phyloP scores from a whole-genome alignment of 148 eudicot genomes.

The Cornus suecica region DNA sequence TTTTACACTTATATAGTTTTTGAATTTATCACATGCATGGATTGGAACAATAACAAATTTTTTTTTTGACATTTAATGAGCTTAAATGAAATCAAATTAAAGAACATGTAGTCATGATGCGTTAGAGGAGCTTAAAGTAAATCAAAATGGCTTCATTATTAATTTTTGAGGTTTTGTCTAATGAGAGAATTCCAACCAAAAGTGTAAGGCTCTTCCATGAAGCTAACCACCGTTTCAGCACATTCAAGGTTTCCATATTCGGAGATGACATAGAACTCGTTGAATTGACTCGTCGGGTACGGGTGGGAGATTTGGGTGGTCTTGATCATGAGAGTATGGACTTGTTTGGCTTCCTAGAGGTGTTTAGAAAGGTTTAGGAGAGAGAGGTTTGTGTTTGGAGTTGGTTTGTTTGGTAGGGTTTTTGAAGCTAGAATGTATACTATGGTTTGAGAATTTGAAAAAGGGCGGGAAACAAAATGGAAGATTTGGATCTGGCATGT shows the following conservation, averaged over 20 bases:
- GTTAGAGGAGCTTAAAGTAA: too few relatives aligned
- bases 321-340: conserved; percentile 19
- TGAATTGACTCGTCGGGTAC: conserved; percentile 8
- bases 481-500: too few relatives aligned
- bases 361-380: conserved; percentile 5
- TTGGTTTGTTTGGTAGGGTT: not conserved
- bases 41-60: too few relatives aligned
- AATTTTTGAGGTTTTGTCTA: conserved; percentile 14
- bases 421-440: not conserved
- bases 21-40: too few relatives aligned
- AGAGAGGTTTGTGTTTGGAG: not conserved
- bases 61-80: too few relatives aligned
- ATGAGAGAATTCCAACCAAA: conserved; percentile 20
- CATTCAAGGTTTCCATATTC: not conserved
- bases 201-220: conserved; percentile 16
- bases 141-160: conserved; percentile 8
- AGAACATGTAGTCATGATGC: too few relatives aligned
- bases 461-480: not conserved
- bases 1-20: too few relatives aligned
- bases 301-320: conserved; percentile 13
- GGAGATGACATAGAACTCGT: conserved; percentile 16
- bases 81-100: too few relatives aligned
- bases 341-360: conserved; percentile 19
- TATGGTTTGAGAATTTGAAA: not conserved
- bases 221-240: conserved; percentile 13